Conservation (phyloP, 2,329 filamentous ascomycete species). For the Tolypocladium cylindrosporum region DNA sequence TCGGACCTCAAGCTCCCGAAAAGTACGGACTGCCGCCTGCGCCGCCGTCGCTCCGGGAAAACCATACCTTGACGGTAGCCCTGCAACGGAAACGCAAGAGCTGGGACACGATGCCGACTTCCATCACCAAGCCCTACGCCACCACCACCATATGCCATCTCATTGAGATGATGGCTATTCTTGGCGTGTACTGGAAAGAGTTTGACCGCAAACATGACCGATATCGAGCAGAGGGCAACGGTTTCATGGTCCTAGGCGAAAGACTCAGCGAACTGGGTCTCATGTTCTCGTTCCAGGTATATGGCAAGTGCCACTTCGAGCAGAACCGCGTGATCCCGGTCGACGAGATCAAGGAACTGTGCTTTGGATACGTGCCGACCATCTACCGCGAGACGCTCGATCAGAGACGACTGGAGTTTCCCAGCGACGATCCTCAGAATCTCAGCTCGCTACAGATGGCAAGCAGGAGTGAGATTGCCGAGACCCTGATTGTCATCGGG, state of each 20-base stretch:
- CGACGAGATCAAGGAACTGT: constrained; percentile 42
- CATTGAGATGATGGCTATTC: constrained; percentile 41
- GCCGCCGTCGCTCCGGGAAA: constrained; percentile 14
- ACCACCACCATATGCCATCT: constrained; percentile 46
- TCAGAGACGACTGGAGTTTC: constrained; percentile 25
- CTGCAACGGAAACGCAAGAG: constrained; percentile 35
- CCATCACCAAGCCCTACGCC: constrained; percentile 38
- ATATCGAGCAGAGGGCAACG: constrained; percentile 46
- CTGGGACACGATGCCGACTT: constrained; percentile 42
- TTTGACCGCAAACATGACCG: constrained; percentile 41
- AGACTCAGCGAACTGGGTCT: constrained; percentile 39
- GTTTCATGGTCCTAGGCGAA: constrained; percentile 38
- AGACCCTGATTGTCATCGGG: constrained; percentile 41
- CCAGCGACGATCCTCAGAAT: constrained; percentile 30
- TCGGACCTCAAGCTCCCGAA: constrained; percentile 10
- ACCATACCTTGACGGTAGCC: constrained; percentile 34
- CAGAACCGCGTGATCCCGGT: constrained; percentile 42
- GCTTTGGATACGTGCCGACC: constrained; percentile 45
- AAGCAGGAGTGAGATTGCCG: constrained; percentile 36
- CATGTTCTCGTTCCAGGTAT: constrained; percentile 43
- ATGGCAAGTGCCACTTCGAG: constrained; percentile 36
- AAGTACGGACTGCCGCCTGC: constrained; percentile 10
- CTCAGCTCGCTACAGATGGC: constrained; percentile 37
- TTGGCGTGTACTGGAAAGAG: constrained; percentile 49
- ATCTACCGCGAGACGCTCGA: constrained; percentile 35